Conservation (phyloP, 352 stramenopile species). For the Thraustochytrium sp. region DNA sequence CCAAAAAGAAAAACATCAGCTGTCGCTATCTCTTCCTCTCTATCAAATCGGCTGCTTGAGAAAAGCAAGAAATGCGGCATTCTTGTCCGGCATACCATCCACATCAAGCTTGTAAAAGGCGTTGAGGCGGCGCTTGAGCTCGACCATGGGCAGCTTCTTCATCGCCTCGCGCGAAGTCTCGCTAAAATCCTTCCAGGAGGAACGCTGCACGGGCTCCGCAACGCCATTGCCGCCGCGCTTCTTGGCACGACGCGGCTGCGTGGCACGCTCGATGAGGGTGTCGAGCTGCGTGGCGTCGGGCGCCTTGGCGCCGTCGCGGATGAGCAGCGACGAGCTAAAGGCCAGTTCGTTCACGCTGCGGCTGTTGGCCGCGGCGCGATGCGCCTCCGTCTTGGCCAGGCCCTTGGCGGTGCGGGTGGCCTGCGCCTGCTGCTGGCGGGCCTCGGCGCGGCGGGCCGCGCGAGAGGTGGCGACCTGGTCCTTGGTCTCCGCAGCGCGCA, state of each 20-base stretch:
- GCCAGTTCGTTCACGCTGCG: background rate
- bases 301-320: background rate
- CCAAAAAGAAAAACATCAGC: too few species aligned
- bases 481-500: background rate
- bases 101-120: conserved; percentile 31
- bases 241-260: background rate
- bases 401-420: background rate
- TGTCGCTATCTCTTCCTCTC: background rate
- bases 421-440: background rate
- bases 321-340: background rate
- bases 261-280: background rate
- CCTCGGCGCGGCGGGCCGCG: background rate
- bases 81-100: conserved; percentile 16
- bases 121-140: conserved; percentile 26
- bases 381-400: background rate
- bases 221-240: background rate
- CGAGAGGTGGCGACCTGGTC: background rate
- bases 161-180: background rate
- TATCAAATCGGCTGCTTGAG: background rate
- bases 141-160: background rate
- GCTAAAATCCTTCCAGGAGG: conserved; percentile 26
- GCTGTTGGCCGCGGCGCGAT: background rate
- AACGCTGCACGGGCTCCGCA: background rate
- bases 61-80: background rate
- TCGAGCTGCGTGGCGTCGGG: background rate